These are phyloP conservation scores for Pythium rhizo-oryzae DNA, from an alignment of 352 stramenopile genomes.

Conservation along the genomic window DNA sequence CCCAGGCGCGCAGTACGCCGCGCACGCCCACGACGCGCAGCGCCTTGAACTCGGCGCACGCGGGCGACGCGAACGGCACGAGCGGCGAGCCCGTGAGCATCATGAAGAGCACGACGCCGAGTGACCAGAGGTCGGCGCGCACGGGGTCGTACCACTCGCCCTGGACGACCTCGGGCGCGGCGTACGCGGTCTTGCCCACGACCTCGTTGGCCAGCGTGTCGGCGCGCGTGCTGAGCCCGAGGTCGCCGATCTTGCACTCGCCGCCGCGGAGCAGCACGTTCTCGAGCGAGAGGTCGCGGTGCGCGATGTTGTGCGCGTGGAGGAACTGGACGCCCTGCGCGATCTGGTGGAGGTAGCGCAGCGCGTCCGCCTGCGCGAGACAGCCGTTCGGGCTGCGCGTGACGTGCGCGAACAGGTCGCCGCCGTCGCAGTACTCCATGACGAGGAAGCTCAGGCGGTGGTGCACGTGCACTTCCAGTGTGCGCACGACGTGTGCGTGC, in stretches of 20 bases:
- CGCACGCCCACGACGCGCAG: conserved; percentile 38
- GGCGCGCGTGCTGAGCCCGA: conserved; percentile 45
- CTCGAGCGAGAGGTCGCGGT: conserved; percentile 43
- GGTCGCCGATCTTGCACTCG: conserved; percentile 56
- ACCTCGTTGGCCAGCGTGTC: conserved; percentile 10
- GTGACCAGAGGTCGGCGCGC: conserved; percentile 24
- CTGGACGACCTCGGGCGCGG: conserved; percentile 40
- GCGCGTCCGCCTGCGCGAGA: conserved; percentile 18
- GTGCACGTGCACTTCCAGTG: neutral
- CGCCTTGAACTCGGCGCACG: conserved; percentile 34
- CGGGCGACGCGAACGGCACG: conserved; percentile 35
- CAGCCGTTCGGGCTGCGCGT: neutral
- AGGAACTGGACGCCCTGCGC: conserved; percentile 32
- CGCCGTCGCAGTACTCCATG: conserved; percentile 16
- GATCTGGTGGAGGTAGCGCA: conserved; percentile 32
- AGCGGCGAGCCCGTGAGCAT: conserved; percentile 27
- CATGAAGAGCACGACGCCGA: conserved; percentile 25
- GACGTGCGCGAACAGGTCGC: conserved; percentile 22
- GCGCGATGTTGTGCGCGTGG: conserved; percentile 34
- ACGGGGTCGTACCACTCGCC: conserved; percentile 14
- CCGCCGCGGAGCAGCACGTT: conserved; percentile 52
- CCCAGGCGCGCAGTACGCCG: conserved; percentile 50
- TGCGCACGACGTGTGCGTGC: conserved; percentile 12
- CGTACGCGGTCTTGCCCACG: conserved; percentile 33
- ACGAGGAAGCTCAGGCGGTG: conserved; percentile 9